Base-by-base conservation (phyloP, 1,284 basidiomycete genomes). In the Schizophyllum commune region DNA sequence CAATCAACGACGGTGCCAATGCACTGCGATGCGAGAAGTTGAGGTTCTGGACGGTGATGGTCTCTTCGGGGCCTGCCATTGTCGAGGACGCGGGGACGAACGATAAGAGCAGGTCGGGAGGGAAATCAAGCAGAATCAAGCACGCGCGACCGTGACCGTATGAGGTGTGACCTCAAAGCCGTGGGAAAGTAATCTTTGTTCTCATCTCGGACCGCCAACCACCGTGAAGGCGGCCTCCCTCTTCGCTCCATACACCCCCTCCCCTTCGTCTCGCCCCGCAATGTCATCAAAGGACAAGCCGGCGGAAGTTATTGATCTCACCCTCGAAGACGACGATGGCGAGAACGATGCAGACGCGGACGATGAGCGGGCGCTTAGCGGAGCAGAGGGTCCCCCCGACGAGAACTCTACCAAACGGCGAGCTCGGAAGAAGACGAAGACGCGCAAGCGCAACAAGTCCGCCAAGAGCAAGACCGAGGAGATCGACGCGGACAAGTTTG, bases 11-110 rank as follows among this genome's bases (percentile, higher is more conserved):
- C 4, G 82, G 78, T 6, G 72, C 68, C 5, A 66, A 60, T 58
- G 65, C 69, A 13, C 74, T 67, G 19, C 72, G 72, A 69, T 92
- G 91, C 19, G 75, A 66, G 72, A 88, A 95, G 5, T 85, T 84
- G 34, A 96, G 77, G 61, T 80, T 72, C 4, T 32, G 51, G 11
- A 61, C 52, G n/a, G 20, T 11, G 52, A 65, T 57, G 1, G 62
- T 39, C 62, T 47, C 39, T 47, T 47, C 39, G 9, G 39, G 39
- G 13, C 13, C 39, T 47, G 39, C 39, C 39, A 47, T 47, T 47
- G 39, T 17, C 39, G 39, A 47, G 3, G 39, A 27, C 27, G 27
- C 27, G 27, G 27, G 27, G 27, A 27, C 27, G 5, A 2, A 2
- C 5, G 27, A 27, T 47, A 47, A 47, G 39, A 17, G n/a, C 9